phyloP scores from a whole-genome alignment of 768 basidiomycete species.

The Hypsizygus marmoreus region DNA sequence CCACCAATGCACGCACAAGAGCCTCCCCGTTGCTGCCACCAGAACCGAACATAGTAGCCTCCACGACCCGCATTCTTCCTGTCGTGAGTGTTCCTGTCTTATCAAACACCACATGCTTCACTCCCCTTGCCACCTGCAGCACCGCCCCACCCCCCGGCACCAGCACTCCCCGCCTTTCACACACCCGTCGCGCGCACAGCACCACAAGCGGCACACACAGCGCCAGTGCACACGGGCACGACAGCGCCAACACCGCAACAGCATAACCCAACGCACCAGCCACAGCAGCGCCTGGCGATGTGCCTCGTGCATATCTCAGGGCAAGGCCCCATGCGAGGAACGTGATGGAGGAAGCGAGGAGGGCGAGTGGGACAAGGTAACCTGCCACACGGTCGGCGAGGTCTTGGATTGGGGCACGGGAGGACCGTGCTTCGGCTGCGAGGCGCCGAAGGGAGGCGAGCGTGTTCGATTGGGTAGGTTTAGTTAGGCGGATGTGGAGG shows the following conservation, averaged over 20 bases:
- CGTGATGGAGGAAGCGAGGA: slow-evolving; percentile 37
- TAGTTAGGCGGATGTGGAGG: slow-evolving; percentile 35
- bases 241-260: slow-evolving; percentile 52
- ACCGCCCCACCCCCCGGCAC: slow-evolving; percentile 41
- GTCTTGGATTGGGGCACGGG: slow-evolving; percentile 40
- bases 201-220: slow-evolving; percentile 37
- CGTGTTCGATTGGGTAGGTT: slow-evolving; percentile 41
- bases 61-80: slow-evolving; percentile 41
- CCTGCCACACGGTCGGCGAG: slow-evolving; percentile 52
- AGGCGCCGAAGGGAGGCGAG: slow-evolving; percentile 38
- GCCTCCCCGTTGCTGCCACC: too few species aligned
- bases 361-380: slow-evolving; percentile 50
- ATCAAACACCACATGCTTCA: slow-evolving; percentile 53
- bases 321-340: slow-evolving; percentile 40
- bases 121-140: slow-evolving; percentile 43
- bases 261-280: slow-evolving; percentile 49
- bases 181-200: too few species aligned
- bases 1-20: slow-evolving; percentile 33
- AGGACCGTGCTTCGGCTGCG: slow-evolving; percentile 36
- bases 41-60: slow-evolving; percentile 24
- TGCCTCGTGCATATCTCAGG: slow-evolving; percentile 27
- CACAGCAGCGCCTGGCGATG: slow-evolving; percentile 24
- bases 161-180: too few species aligned
- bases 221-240: slow-evolving; percentile 53
- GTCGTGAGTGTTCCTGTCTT: slow-evolving; percentile 62